Base-by-base conservation (phyloP, 805 yeast species). In the Saturnispora mendoncae region DNA sequence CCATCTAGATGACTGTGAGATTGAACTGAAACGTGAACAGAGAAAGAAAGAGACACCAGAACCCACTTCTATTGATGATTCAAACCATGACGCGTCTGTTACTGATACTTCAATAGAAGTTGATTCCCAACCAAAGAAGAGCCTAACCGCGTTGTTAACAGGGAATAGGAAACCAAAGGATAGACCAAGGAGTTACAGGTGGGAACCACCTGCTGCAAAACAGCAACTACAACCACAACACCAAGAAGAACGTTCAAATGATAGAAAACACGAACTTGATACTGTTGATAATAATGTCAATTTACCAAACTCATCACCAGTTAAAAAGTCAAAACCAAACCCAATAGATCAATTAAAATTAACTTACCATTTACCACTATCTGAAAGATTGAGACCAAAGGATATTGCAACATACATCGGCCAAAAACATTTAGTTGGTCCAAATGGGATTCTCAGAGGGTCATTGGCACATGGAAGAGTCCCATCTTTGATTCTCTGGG, bases 401-500 rank as follows among this genome's bases (percentile, higher is more conserved):
- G 60, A 66, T 0, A 60, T 92, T 21, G 68, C 69, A 3, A 84
- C 81, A 3, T 87, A 79, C 54, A 71, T 90, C 19, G 99, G 99
- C 0, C 99, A 92, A 60, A 64, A 67, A 12, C 94, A 88, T 60
- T 61, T 92, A 2, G 66, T 90, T 4, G 81, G 84, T 0, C 60
- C 64, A 2, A 65, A 68, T 6, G 94, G 96, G 1, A 65, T 79
- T 3, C 62, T 90, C 2, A 63, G 76, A 21, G 78, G 78, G 34
- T 83, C 83, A 46, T 67, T 88, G 2, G 68, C 71, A 28, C 62
- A 71, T 60, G 75, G 80, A n/a, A 65, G 68, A 36, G 65, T 84
- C 6, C 97, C 97, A 1, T 86, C 96, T 0, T 70, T 92, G 76
- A 76, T 92, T 2, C 62, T 92, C 4, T 83, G 92, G 84, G 99